Percentiles rank a stretch among this genome's conserved stretches.
phyloP scores from a whole-genome alignment of 1,284 basidiomycete genomes.

The Volvariella volvacea region DNA sequence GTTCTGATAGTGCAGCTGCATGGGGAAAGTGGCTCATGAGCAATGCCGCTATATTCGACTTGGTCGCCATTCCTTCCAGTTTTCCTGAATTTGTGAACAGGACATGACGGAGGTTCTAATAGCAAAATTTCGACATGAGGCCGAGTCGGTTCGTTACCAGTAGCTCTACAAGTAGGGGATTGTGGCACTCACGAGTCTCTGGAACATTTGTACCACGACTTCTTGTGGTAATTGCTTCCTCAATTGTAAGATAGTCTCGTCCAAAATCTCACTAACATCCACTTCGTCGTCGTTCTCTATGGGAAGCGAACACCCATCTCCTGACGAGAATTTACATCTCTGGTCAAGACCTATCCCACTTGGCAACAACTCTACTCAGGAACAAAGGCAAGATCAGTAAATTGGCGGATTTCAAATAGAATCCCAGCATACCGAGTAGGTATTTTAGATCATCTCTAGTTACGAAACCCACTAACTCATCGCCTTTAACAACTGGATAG shows the following conservation, averaged over 20 bases:
- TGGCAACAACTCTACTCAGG: no score
- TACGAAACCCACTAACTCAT: slow-evolving; percentile 52
- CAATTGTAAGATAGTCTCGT: slow-evolving; percentile 55
- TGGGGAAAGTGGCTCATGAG: slow-evolving; percentile 54
- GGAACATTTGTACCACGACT: slow-evolving; percentile 66
- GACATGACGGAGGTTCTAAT: slow-evolving; percentile 59
- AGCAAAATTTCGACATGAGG: neutral
- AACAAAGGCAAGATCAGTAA: no score
- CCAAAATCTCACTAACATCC: slow-evolving; percentile 36
- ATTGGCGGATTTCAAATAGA: no score
- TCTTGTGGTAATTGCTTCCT: slow-evolving; percentile 64
- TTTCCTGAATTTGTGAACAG: slow-evolving; percentile 57
- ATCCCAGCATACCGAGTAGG: slow-evolving; percentile 45
- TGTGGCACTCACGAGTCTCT: slow-evolving; percentile 47
- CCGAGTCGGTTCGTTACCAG: slow-evolving; percentile 3
- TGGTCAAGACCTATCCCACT: neutral
- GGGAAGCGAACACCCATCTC: neutral
- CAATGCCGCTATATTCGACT: slow-evolving; percentile 57
- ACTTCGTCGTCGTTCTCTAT: neutral
- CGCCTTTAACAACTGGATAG: slow-evolving; percentile 52
- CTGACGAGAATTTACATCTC: slow-evolving; percentile 1
- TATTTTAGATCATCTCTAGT: slow-evolving; percentile 44
- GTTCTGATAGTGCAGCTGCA: slow-evolving; percentile 31
- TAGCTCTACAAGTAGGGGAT: slow-evolving; percentile 1
- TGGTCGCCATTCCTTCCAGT: slow-evolving; percentile 60